A percentile compares a stretch with the other conserved stretches of the same genome.
Evolutionary conservation across 2,329 filamentous ascomycete genomes (phyloP).

Genomic region (Penicillium concentricum): DNA sequence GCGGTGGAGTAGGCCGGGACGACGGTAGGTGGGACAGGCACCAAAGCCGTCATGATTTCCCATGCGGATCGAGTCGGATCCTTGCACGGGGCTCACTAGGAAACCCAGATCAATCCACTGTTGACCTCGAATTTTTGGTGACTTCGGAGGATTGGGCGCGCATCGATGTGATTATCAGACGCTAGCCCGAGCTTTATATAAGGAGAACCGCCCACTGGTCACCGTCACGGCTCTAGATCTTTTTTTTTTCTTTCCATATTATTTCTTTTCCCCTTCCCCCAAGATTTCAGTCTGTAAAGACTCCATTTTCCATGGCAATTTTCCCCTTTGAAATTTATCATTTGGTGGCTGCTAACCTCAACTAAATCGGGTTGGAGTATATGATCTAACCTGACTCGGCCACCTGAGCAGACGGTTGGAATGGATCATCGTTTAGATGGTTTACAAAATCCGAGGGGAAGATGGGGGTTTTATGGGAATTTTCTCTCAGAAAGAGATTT

Average conservation of each 20-base stretch:
- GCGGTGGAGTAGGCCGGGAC: conserved; percentile 22
- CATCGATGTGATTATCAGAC: conserved; percentile 26
- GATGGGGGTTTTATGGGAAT: not conserved
- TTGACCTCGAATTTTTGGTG: conserved; percentile 2
- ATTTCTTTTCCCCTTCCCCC: not conserved
- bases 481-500: not conserved
- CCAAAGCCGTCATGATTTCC: conserved; percentile 25
- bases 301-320: not conserved
- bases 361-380: conserved; percentile 17
- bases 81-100: conserved; percentile 20
- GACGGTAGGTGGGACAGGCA: conserved; percentile 31
- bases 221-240: conserved; percentile 11
- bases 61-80: conserved; percentile 29
- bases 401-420: conserved; percentile 23
- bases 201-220: conserved; percentile 20
- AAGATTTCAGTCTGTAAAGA: not conserved
- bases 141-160: conserved; percentile 20
- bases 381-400: conserved; percentile 26
- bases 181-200: conserved; percentile 28
- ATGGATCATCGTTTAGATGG: conserved; percentile 21
- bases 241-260: conserved; percentile 4
- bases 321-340: not conserved
- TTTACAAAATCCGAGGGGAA: conserved; percentile 7
- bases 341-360: not conserved
- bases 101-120: conserved; percentile 10